Base-by-base conservation (phyloP, 345 rosid genomes). In the Dimocarpus longan region DNA sequence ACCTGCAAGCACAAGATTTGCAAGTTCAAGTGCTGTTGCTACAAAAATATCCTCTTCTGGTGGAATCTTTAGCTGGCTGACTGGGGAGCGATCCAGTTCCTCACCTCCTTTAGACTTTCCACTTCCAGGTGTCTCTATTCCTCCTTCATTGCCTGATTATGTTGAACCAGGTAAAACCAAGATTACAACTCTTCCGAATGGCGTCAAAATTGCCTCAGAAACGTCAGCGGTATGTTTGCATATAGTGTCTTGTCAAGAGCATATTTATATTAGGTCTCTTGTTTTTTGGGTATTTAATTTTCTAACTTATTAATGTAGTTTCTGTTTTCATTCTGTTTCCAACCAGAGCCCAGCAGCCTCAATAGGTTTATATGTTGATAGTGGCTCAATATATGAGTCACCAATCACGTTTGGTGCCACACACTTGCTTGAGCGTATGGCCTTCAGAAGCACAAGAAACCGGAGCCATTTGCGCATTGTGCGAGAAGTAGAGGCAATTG, bases 381-480 rank as follows among this genome's bases (percentile, higher is more conserved):
- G 89, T 80, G 93, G 98, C 62, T 90, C 98, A 48, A 81, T 91
- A 15, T 89, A 96, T 71, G 97, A 93, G 88, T 85, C 93, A 12
- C 92, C 94, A 28, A n/a, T 39, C 46, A 81, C 88, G 65, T 86
- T 80, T 84, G 99, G 98, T 72, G 91, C 89, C 5, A 84, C 97
- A 1, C 98, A 96, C 76, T 80, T 94, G 80, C 91, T 96, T 80
- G 95, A 96, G 77, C 87, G 92, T 46, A 96, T 93, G 99, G 94
- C 97, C 73, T 95, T 93, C 83, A 95, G 89, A 86, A 91, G 89
- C 82, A 93, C 97, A 43, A 81, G 86, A 84, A 96, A 91, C 76
- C 78, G 97, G 79, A 91, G 93, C 83, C 95, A 96, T 77, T 78
- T 93, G 70, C 92, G 93, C 13, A 79, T 93, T 85, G 91, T 91